These are phyloP conservation scores for Yarrowia sp. DNA, from an alignment of 805 yeast genomes.

Conservation along the genomic window DNA sequence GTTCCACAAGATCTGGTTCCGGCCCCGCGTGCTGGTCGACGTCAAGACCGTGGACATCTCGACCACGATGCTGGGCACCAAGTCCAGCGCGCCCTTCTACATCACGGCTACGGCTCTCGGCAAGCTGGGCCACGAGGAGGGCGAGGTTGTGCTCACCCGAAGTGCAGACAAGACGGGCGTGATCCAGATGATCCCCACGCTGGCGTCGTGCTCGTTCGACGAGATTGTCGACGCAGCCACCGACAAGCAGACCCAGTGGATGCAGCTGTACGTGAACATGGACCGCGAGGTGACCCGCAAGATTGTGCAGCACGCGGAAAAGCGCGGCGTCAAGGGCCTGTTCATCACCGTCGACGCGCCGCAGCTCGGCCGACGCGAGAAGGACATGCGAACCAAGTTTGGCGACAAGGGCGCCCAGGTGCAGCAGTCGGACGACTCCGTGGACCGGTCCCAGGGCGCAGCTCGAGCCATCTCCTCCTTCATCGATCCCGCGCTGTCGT, in stretches of 20 bases:
- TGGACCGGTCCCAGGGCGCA: constrained; percentile 77
- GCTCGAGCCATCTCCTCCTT: constrained; percentile 83
- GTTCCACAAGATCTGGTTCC: constrained; percentile 82
- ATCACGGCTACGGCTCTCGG: constrained; percentile 91
- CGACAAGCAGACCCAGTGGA: constrained; percentile 78
- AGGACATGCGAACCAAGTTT: constrained; percentile 70
- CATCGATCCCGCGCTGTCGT: constrained; percentile 65
- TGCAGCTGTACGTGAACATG: constrained; percentile 78
- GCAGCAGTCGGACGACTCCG: constrained; percentile 43
- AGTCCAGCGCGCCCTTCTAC: constrained; percentile 75
- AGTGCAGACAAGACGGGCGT: constrained; percentile 71
- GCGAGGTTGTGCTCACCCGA: constrained; percentile 80
- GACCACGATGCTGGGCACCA: constrained; percentile 73
- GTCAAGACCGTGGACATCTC: constrained; percentile 69
- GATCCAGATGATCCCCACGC: constrained; percentile 89
- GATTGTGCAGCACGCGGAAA: constrained; percentile 68
- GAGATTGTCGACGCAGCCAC: constrained; percentile 73
- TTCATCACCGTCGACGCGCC: constrained; percentile 94
- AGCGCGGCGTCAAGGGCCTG: constrained; percentile 72
- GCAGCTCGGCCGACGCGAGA: constrained; percentile 84
- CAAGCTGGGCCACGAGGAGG: constrained; percentile 87
- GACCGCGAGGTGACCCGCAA: constrained; percentile 64
- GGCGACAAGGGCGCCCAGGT: constrained; percentile 51
- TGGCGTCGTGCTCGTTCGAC: constrained; percentile 84
- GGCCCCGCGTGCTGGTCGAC: constrained; percentile 78